Evolutionary conservation across 163 green algal species (phyloP), one percentile per base, ranked within the genome.

Genomic region (Chlorella variabilis): DNA sequence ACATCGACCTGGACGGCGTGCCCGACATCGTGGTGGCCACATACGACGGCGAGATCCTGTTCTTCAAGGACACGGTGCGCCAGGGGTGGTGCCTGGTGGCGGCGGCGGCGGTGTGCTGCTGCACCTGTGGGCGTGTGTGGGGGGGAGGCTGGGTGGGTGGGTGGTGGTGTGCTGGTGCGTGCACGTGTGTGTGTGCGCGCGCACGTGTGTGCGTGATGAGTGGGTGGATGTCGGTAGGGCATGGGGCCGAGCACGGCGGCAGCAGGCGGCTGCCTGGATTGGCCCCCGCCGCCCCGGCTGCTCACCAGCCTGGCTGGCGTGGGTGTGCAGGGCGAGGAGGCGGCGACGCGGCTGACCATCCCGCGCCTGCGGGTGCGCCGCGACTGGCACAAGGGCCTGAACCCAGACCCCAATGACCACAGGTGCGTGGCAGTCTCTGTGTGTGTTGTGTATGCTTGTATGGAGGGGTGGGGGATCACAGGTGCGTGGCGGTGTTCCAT

Each of bases 11-110:
- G 21, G 96, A 99, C 77, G 95, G 95, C 41, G 86, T 98, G 27
- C 86, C 84, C 8, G 96, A 99, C 80, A 89, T 99, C 31, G 38
- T 97, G 75, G 38, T 98, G 62, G 91, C 90, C 21, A 98, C 93
- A 1, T 99, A 98, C 84, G 91, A 97, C 83, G 96, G 94, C 4
- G 92, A 98, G 34, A 85, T 99, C 23, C 59, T 97, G 70, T 94
- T 93, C 69, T 98, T 95, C 86, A 78, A 93, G 49, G 95, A 98
- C 82, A 96, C 84, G 68, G 93, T 95, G 84, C 38, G 85, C 23
- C 51, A 5, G 42, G 9, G 8, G 42, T 51, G 42, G 9, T 51
- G 42, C 42, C 42, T 11, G 6, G 23, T 8, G 23, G 56, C 56
- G 56, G 56, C 27, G 9, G 23, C 15, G 8, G 11, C 56, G 27